These are phyloP conservation scores for Fomitopsis pinicola DNA, from an alignment of 1,284 basidiomycete genomes.

Conservation along the genomic window DNA sequence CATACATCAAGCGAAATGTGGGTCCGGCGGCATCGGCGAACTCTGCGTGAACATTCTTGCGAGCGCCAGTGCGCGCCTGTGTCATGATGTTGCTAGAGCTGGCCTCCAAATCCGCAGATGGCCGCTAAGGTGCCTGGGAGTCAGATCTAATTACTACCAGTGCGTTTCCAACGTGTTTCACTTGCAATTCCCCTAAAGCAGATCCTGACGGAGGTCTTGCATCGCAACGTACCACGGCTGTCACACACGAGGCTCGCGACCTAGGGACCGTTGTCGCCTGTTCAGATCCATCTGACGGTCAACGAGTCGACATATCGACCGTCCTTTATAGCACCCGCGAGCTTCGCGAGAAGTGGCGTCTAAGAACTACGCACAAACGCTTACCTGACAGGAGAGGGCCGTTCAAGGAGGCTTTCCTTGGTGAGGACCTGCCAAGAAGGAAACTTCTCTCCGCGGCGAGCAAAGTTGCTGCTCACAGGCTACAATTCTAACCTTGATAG, in stretches of 20 bases:
- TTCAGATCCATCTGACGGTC: not conserved
- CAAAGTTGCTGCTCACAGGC: not conserved
- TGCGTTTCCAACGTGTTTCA: not conserved
- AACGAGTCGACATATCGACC: not conserved
- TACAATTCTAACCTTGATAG: not conserved
- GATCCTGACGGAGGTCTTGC: not conserved
- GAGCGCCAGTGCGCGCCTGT: not conserved
- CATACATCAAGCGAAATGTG: not conserved
- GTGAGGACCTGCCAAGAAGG: constrained; percentile 4
- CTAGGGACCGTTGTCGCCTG: not conserved
- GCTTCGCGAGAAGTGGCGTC: constrained; percentile 1
- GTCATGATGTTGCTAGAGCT: constrained; percentile 1
- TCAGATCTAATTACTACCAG: constrained; percentile 5
- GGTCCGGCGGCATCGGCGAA: constrained; percentile 2
- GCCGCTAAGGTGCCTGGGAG: constrained; percentile 6
- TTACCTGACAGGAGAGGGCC: constrained; percentile 4
- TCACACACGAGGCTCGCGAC: not conserved
- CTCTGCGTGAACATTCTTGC: not conserved
- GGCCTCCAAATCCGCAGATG: constrained; percentile 2
- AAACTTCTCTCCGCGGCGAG: not conserved
- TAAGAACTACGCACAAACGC: not conserved
- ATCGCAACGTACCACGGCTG: not conserved
- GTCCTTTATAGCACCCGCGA: not conserved
- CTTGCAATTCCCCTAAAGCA: not conserved
- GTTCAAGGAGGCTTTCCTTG: not conserved